A percentile compares a stretch with the other conserved stretches of the same genome.
These are phyloP conservation scores for Volvariella volvacea DNA, from an alignment of 1,284 basidiomycete species.

Conservation along the genomic window DNA sequence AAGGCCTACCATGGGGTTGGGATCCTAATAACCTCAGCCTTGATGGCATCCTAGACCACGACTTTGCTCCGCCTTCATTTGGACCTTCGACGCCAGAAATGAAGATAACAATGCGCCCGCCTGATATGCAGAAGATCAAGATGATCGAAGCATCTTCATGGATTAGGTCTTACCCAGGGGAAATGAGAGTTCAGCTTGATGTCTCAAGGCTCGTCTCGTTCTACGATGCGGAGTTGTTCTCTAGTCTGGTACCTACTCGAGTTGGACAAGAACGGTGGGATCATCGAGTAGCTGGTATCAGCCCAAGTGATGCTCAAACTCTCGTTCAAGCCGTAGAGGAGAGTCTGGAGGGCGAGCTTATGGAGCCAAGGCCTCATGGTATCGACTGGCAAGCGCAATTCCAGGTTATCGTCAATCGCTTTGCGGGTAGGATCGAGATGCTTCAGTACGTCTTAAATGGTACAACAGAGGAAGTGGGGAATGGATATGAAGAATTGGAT, in stretches of 20 bases:
- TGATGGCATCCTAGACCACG: not conserved
- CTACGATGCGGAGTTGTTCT: not conserved
- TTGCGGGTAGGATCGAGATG: conserved; percentile 9
- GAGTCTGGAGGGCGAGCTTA: not conserved
- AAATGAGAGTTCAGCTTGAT: conserved; percentile 21
- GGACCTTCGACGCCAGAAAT: not conserved
- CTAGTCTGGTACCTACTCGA: not conserved
- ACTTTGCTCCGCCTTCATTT: not conserved
- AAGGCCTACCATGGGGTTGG: not conserved
- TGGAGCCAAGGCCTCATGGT: conserved; percentile 5
- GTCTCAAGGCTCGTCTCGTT: not conserved
- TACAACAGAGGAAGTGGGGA: conserved; percentile 3
- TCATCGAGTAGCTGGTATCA: not conserved
- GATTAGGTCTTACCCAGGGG: conserved; percentile 36
- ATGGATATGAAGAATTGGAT: not conserved
- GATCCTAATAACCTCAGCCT: not conserved
- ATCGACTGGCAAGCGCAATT: conserved; percentile 25
- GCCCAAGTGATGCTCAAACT: not conserved
- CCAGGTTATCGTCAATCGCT: conserved; percentile 1
- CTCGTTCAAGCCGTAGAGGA: not conserved
- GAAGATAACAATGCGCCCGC: not conserved
- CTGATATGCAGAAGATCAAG: conserved; percentile 12
- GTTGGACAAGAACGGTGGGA: not conserved
- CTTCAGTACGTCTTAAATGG: conserved; percentile 25
- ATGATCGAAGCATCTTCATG: conserved; percentile 29